Evolutionary conservation across 2,329 filamentous ascomycete genomes (phyloP), one percentile per base, ranked within the genome.

Genomic region (Pezicula neosporulosa): DNA sequence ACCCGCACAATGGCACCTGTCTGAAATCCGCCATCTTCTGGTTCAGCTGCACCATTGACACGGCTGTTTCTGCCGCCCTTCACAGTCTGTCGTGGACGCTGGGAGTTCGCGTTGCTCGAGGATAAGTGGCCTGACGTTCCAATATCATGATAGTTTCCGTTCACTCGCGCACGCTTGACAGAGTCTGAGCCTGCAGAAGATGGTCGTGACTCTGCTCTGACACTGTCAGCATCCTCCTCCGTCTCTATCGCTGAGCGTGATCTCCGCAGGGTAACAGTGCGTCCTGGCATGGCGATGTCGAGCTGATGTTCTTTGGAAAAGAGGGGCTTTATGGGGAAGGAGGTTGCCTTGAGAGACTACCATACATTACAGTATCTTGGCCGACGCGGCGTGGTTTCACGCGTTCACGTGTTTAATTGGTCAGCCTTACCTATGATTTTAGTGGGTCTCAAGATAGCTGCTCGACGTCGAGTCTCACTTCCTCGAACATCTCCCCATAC

Each of bases 1-100:
- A 99, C 90, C 35, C 92, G 83, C 45, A 97, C 85, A 60, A 99
- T 95, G 9, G 94, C 87, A 10, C 94, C 94, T 3, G 91, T 85
- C 57, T 60, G 55, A 45, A 64, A 64, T 46, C 52, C 44, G 18
- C 49, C 46, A 42, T 56, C 50, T 9, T 38, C 49, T 9, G 51
- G 45, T 35, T 42, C 52, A n/a, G 55, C 43, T 19, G 49, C 50
- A 43, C 53, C 49, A 4, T 50, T 49, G 13, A 48, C 47, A 12
- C 33, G 41, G 1, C 53, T 24, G 24, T 49, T 39, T 41, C 28
- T 24, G n/a, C 46, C 21, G 10, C 27, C 24, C n/a, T 33, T 33
- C 4, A 33, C 30, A 33, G 9, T 13, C 9, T 13, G 30, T 33
- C 30, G 30, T 33, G 30, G 12, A 7, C 30, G 30, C 50, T 41